Evolutionary conservation across 1,139 yeast species (phyloP).

Genomic region (Komagataea norvegica): DNA sequence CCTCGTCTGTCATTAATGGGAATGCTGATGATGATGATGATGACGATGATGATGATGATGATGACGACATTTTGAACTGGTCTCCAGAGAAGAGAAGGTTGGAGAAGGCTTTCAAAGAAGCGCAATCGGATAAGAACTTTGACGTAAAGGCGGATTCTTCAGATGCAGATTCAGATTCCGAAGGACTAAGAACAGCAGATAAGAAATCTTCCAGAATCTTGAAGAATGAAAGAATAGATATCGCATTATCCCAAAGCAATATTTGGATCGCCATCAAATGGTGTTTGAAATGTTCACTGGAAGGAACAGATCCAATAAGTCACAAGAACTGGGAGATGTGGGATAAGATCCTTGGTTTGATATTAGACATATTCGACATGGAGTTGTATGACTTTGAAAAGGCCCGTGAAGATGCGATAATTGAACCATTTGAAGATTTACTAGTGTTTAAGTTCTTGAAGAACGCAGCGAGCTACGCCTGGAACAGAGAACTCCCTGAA

Average conservation of each 20-base stretch:
- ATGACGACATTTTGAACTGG: constrained; percentile 4
- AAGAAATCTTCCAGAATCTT: constrained; percentile 17
- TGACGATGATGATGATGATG: not conserved
- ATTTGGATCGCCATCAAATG: constrained; percentile 22
- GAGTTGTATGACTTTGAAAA: constrained; percentile 13
- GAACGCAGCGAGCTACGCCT: constrained; percentile 27
- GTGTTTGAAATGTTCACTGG: constrained; percentile 18
- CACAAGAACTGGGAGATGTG: constrained; percentile 22
- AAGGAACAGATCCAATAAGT: constrained; percentile 4
- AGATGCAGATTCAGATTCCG: constrained; percentile 9
- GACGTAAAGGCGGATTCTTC: too few relatives aligned
- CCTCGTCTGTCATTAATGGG: too few relatives aligned
- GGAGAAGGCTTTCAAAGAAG: constrained; percentile 8
- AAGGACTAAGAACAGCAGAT: constrained; percentile 10
- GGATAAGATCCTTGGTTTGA: constrained; percentile 16
- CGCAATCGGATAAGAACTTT: not conserved
- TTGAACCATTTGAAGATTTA: constrained; percentile 7
- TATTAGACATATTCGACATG: constrained; percentile 18
- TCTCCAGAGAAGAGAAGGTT: constrained; percentile 24
- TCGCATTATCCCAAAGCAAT: constrained; percentile 14
- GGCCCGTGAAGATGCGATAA: not conserved
- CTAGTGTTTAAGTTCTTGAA: constrained; percentile 11
- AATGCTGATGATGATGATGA: too few relatives aligned
- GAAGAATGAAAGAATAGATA: constrained; percentile 22
- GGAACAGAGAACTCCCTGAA: constrained; percentile 25